A percentile compares a stretch with the other conserved stretches of the same genome.
Conservation (phyloP, 1,139 yeast genomes). For the Arxiozyma heterogenica region DNA sequence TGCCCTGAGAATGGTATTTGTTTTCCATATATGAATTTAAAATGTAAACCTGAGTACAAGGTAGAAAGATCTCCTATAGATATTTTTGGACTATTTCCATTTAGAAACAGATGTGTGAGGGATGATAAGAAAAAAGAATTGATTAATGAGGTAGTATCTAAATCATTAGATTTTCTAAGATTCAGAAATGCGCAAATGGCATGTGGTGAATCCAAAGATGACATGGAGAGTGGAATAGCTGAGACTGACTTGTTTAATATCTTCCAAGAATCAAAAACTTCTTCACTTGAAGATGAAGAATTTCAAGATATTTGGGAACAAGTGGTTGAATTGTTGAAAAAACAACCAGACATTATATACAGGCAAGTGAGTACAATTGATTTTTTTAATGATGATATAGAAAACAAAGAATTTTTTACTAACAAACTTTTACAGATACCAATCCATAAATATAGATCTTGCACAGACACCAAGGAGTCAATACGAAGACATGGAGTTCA, state of each 20-base stretch:
- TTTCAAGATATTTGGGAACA: conserved; percentile 75
- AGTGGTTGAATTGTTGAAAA: conserved; percentile 54
- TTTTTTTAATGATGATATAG: conserved; percentile 3
- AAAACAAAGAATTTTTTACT: not conserved
- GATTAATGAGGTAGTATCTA: conserved; percentile 56
- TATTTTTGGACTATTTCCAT: conserved; percentile 49
- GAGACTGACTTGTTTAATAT: conserved; percentile 50
- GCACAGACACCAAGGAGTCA: conserved; percentile 25
- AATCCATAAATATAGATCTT: conserved; percentile 21
- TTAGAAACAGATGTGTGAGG: conserved; percentile 58
- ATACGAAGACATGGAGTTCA: conserved; percentile 32
- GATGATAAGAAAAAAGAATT: conserved; percentile 68
- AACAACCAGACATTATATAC: conserved; percentile 73
- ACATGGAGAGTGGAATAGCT: conserved; percentile 44
- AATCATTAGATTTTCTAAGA: conserved; percentile 58
- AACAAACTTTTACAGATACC: conserved; percentile 23
- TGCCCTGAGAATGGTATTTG: conserved; percentile 85
- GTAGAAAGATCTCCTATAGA: conserved; percentile 49
- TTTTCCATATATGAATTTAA: conserved; percentile 46
- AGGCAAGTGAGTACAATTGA: conserved; percentile 53
- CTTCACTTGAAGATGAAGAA: conserved; percentile 55
- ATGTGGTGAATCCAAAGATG: conserved; percentile 48
- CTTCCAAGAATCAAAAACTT: conserved; percentile 43
- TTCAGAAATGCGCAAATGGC: conserved; percentile 57
- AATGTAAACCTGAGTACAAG: conserved; percentile 63